Evolutionary conservation across 2,329 filamentous ascomycete genomes (phyloP), one percentile per base, ranked within the genome.

Genomic region (Aspergillus fijiensis): DNA sequence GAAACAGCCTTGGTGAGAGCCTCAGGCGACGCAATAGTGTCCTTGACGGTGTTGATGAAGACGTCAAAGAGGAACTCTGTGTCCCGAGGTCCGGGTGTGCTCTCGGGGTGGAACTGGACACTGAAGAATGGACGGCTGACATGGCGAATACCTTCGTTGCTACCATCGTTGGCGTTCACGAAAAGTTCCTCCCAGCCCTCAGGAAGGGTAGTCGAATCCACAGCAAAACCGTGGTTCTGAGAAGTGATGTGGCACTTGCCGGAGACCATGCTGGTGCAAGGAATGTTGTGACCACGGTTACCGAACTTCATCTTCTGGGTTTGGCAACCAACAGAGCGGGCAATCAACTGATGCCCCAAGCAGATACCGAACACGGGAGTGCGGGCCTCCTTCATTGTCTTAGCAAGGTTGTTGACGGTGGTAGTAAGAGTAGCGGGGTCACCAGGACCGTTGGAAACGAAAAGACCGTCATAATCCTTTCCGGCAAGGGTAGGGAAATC

Each of bases 81-180:
- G 74, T 99, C 95, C 39, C 92, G 87, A 55, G 95, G 95, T 60
- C 95, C 95, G 2, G 95, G 95, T 1, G 92, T 96, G 81, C 93
- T 96, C 79, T 99, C 95, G 0, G 95, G 95, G 74, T 99, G 95
- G 81, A 99, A 99, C 75, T 99, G 95, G n/a, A 98, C 95, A 82
- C 92, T 97, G 84, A 99, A 99, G 81, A 94, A 96, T 55, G 95
- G 95, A 72, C 88, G 90, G 75, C 82, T 85, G 52, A 85, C 81
- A 76, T 98, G 92, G 77, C 93, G 89, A 73, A 99, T 97, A 79
- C 95, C 95, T 81, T 99, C 95, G 77, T 99, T 99, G 79, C 91
- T 97, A 69, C 91, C 91, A 70, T 99, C 95, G 76, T 99, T 99
- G 77, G 95, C 94, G 73, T 99, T 99, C 72, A 98, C 90, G 68